Evolutionary conservation across 306 rosid species (phyloP).

Genomic region (Pachyrhizus erosus): DNA sequence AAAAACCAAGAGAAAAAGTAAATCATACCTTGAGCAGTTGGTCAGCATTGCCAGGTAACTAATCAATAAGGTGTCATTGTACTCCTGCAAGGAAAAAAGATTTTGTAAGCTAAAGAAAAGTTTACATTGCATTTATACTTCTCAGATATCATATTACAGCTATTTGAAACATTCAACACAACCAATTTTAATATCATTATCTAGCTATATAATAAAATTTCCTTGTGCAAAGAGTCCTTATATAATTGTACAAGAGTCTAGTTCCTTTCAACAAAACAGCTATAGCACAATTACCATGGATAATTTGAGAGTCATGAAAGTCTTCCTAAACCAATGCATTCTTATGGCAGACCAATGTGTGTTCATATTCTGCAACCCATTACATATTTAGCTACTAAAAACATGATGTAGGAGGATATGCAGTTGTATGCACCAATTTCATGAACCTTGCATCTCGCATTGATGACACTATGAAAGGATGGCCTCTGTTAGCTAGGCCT

Average conservation of each 20-base stretch:
- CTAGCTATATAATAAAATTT: not conserved
- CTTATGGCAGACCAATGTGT: not conserved
- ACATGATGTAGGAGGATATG: not conserved
- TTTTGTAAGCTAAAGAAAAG: conserved; percentile 8
- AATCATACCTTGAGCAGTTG: conserved; percentile 91
- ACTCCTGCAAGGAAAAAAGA: conserved; percentile 63
- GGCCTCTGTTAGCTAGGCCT: not conserved
- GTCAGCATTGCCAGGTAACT: conserved; percentile 94
- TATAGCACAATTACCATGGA: conserved; percentile 21
- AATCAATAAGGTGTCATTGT: conserved; percentile 86
- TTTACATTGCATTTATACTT: not conserved
- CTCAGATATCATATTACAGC: conserved; percentile 4
- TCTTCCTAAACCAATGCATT: not conserved
- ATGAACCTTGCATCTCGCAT: too few relatives aligned
- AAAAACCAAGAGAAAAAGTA: conserved; percentile 27
- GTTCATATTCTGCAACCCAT: not conserved
- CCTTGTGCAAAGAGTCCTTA: not conserved
- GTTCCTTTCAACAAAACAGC: conserved; percentile 3
- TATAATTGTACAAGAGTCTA: not conserved
- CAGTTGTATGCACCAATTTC: not conserved
- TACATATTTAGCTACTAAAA: not conserved
- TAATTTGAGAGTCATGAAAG: not conserved
- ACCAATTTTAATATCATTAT: conserved; percentile 4
- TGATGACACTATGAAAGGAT: not conserved
- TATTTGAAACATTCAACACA: conserved; percentile 15